Conservation (phyloP, 306 rosid genomes). For the Astragalus glycyphyllos region DNA sequence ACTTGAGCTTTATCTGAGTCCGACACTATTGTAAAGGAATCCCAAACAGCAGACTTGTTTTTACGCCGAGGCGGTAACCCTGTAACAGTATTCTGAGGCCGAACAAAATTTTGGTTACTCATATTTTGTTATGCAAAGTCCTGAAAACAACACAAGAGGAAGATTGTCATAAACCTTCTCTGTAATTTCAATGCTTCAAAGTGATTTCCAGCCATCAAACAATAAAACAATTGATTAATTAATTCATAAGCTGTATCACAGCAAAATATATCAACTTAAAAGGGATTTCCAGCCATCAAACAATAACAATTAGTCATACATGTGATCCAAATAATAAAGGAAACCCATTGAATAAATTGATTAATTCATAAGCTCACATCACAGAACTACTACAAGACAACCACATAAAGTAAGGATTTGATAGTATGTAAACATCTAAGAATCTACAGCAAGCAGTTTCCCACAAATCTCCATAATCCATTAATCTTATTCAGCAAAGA, state of each 20-base stretch:
- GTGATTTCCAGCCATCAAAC: constrained; percentile 60
- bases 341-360: not conserved
- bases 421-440: too few relatives aligned
- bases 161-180: constrained; percentile 6
- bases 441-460: not conserved
- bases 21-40: too few relatives aligned
- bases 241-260: constrained; percentile 94
- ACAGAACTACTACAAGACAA: constrained; percentile 26
- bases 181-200: constrained; percentile 20
- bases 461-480: constrained; percentile 2
- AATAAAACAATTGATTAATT: too few relatives aligned
- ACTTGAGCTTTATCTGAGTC: too few relatives aligned
- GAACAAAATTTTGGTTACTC: too few relatives aligned
- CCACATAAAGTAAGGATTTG: constrained; percentile 8
- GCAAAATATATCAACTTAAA: constrained; percentile 57
- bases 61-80: too few relatives aligned
- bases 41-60: too few relatives aligned
- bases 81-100: too few relatives aligned
- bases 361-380: constrained; percentile 23
- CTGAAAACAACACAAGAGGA: too few relatives aligned
- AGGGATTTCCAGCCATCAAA: constrained; percentile 37
- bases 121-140: too few relatives aligned
- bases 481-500: constrained; percentile 26
- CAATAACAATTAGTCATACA: constrained; percentile 28
- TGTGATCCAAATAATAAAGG: constrained; percentile 2